Conservation (phyloP, 768 basidiomycete species). For the Gloeostereum incarnatum region DNA sequence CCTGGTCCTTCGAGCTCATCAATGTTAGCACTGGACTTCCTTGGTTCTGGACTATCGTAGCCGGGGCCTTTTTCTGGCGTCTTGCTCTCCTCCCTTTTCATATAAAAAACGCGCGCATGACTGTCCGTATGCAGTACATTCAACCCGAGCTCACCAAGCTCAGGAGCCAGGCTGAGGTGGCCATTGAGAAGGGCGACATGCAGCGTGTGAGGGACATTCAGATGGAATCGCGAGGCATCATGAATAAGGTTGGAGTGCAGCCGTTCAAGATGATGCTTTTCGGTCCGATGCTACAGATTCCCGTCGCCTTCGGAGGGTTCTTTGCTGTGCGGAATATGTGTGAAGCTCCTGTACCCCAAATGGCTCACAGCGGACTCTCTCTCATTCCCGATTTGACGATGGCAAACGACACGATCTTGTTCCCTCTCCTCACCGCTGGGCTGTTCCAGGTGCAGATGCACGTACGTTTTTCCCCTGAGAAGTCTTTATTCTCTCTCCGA, state of each 20-base stretch:
- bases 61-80: conserved; percentile 54
- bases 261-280: conserved; percentile 43
- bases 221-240: conserved; percentile 43
- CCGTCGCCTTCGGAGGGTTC: conserved; percentile 76
- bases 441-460: conserved; percentile 62
- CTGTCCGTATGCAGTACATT: conserved; percentile 50
- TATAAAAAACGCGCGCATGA: conserved; percentile 45
- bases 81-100: conserved; percentile 50
- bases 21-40: conserved; percentile 64
- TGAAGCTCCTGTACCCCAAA: conserved; percentile 59
- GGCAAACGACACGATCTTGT: conserved; percentile 65
- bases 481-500: too few species aligned
- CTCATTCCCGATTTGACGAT: conserved; percentile 72
- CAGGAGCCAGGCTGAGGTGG: conserved; percentile 32
- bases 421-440: conserved; percentile 53
- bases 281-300: conserved; percentile 48
- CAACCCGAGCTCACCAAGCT: conserved; percentile 40
- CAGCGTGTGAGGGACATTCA: conserved; percentile 46
- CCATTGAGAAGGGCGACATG: conserved; percentile 23
- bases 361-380: conserved; percentile 66
- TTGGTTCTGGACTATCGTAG: conserved; percentile 80
- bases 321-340: conserved; percentile 71
- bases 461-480: conserved; percentile 36
- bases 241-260: conserved; percentile 57
- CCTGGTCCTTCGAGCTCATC: conserved; percentile 56